Evolutionary conservation across 2,329 filamentous ascomycete species (phyloP).

Genomic region (Zymoseptoria brevis): DNA sequence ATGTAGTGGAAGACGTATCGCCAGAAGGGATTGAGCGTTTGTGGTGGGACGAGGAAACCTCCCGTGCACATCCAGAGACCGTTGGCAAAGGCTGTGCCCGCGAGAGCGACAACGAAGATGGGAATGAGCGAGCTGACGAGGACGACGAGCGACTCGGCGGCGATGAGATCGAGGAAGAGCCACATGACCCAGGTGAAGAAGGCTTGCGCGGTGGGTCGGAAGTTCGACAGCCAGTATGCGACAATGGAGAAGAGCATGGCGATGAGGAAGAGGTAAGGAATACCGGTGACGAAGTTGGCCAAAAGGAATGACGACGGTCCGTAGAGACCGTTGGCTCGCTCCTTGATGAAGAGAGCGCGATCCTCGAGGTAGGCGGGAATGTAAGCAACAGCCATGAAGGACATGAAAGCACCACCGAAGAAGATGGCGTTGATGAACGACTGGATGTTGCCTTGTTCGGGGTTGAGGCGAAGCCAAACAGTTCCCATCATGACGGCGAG

Average conservation of each 20-base stretch:
- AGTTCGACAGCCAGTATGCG: conserved; percentile 72
- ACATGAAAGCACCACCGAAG: conserved; percentile 43
- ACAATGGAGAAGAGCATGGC: conserved; percentile 65
- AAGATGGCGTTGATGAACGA: conserved; percentile 73
- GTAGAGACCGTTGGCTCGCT: conserved; percentile 71
- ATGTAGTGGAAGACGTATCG: conserved; percentile 80
- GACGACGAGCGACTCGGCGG: conserved; percentile 73
- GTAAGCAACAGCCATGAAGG: conserved; percentile 59
- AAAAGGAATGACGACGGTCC: conserved; percentile 61
- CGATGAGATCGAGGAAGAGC: conserved; percentile 75
- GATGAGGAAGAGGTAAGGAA: conserved; percentile 73
- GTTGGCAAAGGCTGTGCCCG: conserved; percentile 73
- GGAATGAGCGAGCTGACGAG: conserved; percentile 63
- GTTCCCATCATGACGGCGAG: conserved; percentile 83
- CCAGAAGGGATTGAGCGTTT: conserved; percentile 70
- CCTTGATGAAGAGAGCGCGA: conserved; percentile 60
- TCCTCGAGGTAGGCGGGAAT: conserved; percentile 77
- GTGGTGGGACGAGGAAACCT: conserved; percentile 68
- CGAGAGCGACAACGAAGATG: conserved; percentile 69
- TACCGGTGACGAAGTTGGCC: conserved; percentile 70
- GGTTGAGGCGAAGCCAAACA: conserved; percentile 67
- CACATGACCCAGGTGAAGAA: conserved; percentile 77
- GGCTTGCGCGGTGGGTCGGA: conserved; percentile 53
- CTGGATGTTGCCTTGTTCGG: conserved; percentile 65
- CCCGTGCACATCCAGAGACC: conserved; percentile 80